Conservation (phyloP, 768 basidiomycete species). For the Amanita subjunquillea region DNA sequence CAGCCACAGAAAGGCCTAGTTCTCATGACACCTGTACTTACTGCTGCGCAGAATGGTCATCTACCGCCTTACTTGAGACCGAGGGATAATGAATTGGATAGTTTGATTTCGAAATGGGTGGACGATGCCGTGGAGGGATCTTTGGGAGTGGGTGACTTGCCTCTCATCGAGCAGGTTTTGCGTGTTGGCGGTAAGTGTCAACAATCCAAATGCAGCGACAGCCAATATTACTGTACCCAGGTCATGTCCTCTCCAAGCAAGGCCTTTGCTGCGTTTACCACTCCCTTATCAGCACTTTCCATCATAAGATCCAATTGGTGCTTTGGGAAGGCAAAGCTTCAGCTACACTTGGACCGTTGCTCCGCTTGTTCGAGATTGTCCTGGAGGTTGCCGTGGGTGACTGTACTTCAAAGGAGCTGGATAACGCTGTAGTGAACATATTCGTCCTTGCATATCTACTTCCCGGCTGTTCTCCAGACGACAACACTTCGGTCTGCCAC, state of each 20-base stretch:
- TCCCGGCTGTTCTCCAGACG: slow-evolving; percentile 21
- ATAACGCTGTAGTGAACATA: slow-evolving; percentile 27
- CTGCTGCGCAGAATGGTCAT: slow-evolving; percentile 23
- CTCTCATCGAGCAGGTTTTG: slow-evolving; percentile 28
- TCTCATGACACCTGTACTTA: slow-evolving; percentile 28
- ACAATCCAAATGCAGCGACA: not conserved
- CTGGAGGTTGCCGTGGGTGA: slow-evolving; percentile 12
- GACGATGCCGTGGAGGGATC: slow-evolving; percentile 22
- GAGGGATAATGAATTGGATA: slow-evolving; percentile 32
- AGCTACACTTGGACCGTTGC: slow-evolving; percentile 15
- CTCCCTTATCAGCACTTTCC: slow-evolving; percentile 24
- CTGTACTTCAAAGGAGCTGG: slow-evolving; percentile 9
- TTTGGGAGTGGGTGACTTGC: slow-evolving; percentile 15
- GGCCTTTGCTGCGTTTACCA: slow-evolving; percentile 24
- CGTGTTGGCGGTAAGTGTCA: slow-evolving; percentile 26
- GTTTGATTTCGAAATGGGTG: slow-evolving; percentile 27
- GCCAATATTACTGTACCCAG: slow-evolving; percentile 10
- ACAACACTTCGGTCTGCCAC: slow-evolving; percentile 12
- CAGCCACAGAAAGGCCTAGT: slow-evolving; percentile 18
- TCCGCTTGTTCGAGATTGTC: slow-evolving; percentile 23
- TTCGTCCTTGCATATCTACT: slow-evolving; percentile 41
- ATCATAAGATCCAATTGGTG: slow-evolving; percentile 20
- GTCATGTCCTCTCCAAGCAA: slow-evolving; percentile 22
- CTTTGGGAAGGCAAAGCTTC: slow-evolving; percentile 19
- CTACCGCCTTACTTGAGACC: slow-evolving; percentile 40